Conservation (phyloP, 129 eudicot species). For the Saussurea involucrata region DNA sequence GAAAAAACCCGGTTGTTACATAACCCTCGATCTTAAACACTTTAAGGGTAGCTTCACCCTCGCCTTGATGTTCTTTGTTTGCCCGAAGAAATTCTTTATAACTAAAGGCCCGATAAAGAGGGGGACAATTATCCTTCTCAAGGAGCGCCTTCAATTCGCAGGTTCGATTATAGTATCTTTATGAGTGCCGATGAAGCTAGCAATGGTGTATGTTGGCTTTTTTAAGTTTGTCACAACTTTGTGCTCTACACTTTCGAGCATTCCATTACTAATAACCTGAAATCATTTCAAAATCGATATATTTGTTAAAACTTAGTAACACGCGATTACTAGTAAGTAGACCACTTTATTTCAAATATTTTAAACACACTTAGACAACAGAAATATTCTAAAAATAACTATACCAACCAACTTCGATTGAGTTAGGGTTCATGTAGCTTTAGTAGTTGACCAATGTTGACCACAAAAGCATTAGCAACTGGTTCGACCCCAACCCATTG, state of each 20-base stretch:
- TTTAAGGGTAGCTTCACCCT: not conserved
- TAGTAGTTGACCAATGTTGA: constrained; percentile 42
- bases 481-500: constrained; percentile 46
- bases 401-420: not conserved
- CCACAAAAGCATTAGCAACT: constrained; percentile 40
- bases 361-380: not conserved
- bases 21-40: not conserved
- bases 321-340: not conserved
- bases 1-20: no score
- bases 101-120: not conserved
- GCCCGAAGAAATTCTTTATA: constrained; percentile 4
- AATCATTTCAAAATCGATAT: not conserved
- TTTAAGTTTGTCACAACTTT: constrained; percentile 51
- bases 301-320: not conserved
- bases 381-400: not conserved
- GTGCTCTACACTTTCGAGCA: constrained; percentile 48
- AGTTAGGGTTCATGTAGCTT: constrained; percentile 29
- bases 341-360: not conserved
- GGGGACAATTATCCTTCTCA: not conserved
- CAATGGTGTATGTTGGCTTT: constrained; percentile 28
- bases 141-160: constrained; percentile 21
- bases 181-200: constrained; percentile 37
- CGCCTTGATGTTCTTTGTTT: not conserved
- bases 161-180: constrained; percentile 43
- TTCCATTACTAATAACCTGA: constrained; percentile 62